A percentile compares a stretch with the other conserved stretches of the same genome.
phyloP scores from a whole-genome alignment of 352 stramenopile genomes.

The Phytophthora capsici region DNA sequence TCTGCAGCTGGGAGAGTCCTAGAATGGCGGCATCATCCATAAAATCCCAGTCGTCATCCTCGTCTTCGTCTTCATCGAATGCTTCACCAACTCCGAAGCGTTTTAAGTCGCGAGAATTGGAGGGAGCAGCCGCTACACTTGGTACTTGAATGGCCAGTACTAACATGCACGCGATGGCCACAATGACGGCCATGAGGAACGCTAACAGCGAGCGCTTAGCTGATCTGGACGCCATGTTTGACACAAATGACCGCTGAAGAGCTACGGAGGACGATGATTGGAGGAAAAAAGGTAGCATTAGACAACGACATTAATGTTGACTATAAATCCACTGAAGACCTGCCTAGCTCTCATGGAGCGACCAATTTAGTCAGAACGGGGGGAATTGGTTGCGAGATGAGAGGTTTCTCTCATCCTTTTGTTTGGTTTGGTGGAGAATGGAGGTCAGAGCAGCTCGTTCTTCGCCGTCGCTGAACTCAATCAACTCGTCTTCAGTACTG shows the following conservation, averaged over 20 bases:
- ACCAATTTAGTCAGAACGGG: slow-evolving; percentile 2
- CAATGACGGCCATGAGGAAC: slow-evolving; percentile 22
- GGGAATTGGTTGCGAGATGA: background rate
- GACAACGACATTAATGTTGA: slow-evolving; percentile 7
- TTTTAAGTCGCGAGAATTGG: slow-evolving; percentile 13
- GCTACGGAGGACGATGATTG: slow-evolving; percentile 26
- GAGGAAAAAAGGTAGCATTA: slow-evolving; percentile 14
- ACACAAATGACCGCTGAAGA: background rate
- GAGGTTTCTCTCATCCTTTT: background rate
- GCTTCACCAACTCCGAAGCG: slow-evolving; percentile 24
- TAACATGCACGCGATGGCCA: slow-evolving; percentile 28
- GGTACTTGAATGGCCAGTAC: slow-evolving; percentile 26
- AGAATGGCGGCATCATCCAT: slow-evolving; percentile 59
- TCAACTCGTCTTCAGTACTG: slow-evolving; percentile 41
- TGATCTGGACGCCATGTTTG: slow-evolving; percentile 11
- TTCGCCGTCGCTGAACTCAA: slow-evolving; percentile 53
- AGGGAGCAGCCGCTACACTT: slow-evolving; percentile 5
- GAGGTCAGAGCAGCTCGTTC: slow-evolving; percentile 12
- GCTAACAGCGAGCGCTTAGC: slow-evolving; percentile 15
- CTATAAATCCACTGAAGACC: background rate
- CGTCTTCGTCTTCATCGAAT: slow-evolving; percentile 50
- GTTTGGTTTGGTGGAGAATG: slow-evolving; percentile 11
- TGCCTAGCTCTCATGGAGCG: background rate
- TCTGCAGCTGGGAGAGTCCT: slow-evolving; percentile 15
- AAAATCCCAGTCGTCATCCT: slow-evolving; percentile 71